Percentiles rank a stretch among this genome's conserved stretches.
Evolutionary conservation across 2,329 filamentous ascomycete genomes (phyloP).

Genomic region (Aspergillus awamori): DNA sequence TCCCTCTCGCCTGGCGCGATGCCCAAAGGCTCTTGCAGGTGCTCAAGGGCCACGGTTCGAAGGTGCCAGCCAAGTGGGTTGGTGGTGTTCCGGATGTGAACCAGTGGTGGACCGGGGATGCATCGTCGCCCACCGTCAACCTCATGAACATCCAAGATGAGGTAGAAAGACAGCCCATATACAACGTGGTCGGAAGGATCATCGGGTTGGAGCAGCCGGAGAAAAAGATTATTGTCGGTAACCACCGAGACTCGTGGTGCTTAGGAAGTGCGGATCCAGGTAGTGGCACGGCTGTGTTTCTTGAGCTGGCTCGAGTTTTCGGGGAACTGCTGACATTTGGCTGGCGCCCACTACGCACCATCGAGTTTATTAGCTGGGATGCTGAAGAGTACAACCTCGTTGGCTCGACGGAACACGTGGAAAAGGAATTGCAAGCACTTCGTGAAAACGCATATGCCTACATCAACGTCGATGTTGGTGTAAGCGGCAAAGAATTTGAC

Average conservation of each 20-base stretch:
- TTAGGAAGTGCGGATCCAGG: slow-evolving; percentile 85
- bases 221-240: slow-evolving; percentile 87
- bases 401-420: slow-evolving; percentile 92
- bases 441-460: slow-evolving; percentile 80
- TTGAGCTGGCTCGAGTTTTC: slow-evolving; percentile 85
- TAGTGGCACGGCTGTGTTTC: slow-evolving; percentile 84
- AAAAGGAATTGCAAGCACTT: slow-evolving; percentile 74
- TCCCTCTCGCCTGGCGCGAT: slow-evolving; percentile 88
- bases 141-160: slow-evolving; percentile 88
- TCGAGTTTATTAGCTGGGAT: slow-evolving; percentile 97
- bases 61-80: slow-evolving; percentile 70
- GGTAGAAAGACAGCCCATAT: slow-evolving; percentile 77
- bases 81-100: slow-evolving; percentile 74
- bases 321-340: slow-evolving; percentile 74
- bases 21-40: slow-evolving; percentile 76
- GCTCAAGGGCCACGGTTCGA: slow-evolving; percentile 73
- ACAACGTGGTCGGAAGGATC: slow-evolving; percentile 87
- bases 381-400: slow-evolving; percentile 90
- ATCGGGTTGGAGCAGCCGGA: slow-evolving; percentile 78
- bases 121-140: slow-evolving; percentile 73
- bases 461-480: slow-evolving; percentile 84
- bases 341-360: slow-evolving; percentile 90
- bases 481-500: slow-evolving; percentile 73
- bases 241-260: slow-evolving; percentile 90
- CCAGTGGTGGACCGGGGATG: slow-evolving; percentile 84